Conservation (phyloP, 2,329 filamentous ascomycete genomes). For the Hyphodiscus sp. region DNA sequence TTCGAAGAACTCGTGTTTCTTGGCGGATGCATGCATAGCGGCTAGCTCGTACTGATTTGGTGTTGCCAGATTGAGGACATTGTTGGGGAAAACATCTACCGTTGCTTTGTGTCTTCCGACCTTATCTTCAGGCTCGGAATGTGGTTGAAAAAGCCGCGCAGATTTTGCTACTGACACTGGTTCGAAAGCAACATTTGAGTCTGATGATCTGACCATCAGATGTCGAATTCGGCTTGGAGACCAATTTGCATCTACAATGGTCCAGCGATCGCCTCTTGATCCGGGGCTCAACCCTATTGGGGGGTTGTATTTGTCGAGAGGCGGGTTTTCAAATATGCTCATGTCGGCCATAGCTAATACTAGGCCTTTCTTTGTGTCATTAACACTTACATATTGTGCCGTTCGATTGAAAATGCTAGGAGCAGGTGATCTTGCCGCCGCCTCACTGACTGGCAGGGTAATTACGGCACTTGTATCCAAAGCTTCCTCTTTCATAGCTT, state of each 20-base stretch:
- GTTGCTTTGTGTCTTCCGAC: neutral
- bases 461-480: slow-evolving; percentile 57
- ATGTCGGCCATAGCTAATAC: slow-evolving; percentile 96
- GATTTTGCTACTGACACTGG: slow-evolving; percentile 83
- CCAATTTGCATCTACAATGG: slow-evolving; percentile 89
- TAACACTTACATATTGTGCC: slow-evolving; percentile 87
- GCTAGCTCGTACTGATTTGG: slow-evolving; percentile 79
- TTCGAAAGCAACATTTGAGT: slow-evolving; percentile 68
- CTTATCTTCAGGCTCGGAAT: neutral
- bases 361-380: slow-evolving; percentile 75
- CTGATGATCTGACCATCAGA: slow-evolving; percentile 56
- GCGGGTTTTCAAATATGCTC: slow-evolving; percentile 38
- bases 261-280: slow-evolving; percentile 46
- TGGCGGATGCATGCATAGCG: slow-evolving; percentile 70
- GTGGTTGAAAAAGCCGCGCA: slow-evolving; percentile 49
- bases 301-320: neutral
- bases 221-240: slow-evolving; percentile 54
- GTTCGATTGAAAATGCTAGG: slow-evolving; percentile 45
- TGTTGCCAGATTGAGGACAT: slow-evolving; percentile 67
- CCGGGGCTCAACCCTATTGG: too few relatives aligned
- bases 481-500: slow-evolving; percentile 55
- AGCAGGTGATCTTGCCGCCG: neutral
- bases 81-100: slow-evolving; percentile 46
- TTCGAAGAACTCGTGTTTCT: slow-evolving; percentile 61
- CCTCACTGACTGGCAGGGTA: neutral